phyloP scores from a whole-genome alignment of 78 protist genomes.

The Dictyostelium capitatum region DNA sequence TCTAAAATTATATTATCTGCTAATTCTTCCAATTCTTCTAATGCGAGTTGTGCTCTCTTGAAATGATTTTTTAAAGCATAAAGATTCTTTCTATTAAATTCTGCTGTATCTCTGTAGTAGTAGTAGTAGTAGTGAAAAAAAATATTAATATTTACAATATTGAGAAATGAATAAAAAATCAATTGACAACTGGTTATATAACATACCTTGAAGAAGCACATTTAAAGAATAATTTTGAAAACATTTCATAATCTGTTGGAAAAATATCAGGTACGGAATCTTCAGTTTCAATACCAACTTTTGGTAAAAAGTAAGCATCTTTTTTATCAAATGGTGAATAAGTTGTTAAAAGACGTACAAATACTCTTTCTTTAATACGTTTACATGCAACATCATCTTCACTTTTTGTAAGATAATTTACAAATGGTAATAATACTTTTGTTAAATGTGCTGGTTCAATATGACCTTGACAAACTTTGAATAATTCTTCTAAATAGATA shows the following conservation, averaged over 20 bases:
- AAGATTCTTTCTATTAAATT: constrained; percentile 29
- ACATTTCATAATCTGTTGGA: constrained; percentile 48
- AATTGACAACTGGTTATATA: background rate
- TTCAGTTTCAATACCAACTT: background rate
- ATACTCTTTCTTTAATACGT: constrained; percentile 63
- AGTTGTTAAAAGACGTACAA: constrained; percentile 50
- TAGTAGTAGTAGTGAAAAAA: background rate
- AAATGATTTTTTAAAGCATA: background rate
- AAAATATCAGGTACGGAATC: constrained; percentile 9
- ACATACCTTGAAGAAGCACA: constrained; percentile 65
- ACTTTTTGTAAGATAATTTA: constrained; percentile 44
- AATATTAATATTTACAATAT: background rate
- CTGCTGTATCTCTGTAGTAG: background rate
- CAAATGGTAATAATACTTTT: constrained; percentile 53
- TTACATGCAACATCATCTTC: constrained; percentile 24
- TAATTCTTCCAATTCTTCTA: constrained; percentile 57
- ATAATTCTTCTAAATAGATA: constrained; percentile 62
- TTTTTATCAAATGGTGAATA: constrained; percentile 45
- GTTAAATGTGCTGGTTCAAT: constrained; percentile 8
- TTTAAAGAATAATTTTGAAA: constrained; percentile 57
- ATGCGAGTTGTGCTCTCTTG: background rate
- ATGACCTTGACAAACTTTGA: constrained; percentile 20
- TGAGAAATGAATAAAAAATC: background rate
- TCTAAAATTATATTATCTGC: constrained; percentile 28
- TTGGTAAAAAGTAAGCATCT: constrained; percentile 52